Evolutionary conservation across 169 alveolate species (phyloP).

Genomic region (Sarcocystis neurona): DNA sequence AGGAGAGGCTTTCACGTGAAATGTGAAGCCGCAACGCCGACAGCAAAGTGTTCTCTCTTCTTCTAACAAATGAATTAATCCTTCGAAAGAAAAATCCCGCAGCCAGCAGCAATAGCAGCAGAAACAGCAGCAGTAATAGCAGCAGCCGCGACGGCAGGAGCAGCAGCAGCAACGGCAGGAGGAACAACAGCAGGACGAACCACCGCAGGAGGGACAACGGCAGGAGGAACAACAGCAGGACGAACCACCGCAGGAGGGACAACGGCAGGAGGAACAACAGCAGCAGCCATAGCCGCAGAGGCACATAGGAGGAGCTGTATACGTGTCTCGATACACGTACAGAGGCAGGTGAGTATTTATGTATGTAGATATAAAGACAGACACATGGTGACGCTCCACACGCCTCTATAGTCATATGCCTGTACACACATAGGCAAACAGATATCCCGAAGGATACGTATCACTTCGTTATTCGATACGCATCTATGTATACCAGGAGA

Average conservation of each 20-base stretch:
- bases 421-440: no score
- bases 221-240: neutral
- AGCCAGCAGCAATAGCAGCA: neutral
- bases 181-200: neutral
- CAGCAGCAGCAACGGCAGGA: neutral
- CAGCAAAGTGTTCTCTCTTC: constrained; percentile 8
- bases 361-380: neutral
- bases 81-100: no score
- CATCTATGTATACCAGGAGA: no score
- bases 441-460: no score
- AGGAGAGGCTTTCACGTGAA: constrained; percentile 7
- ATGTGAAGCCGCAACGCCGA: neutral
- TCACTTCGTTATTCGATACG: no score
- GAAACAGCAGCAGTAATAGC: neutral
- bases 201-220: neutral
- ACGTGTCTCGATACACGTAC: no score
- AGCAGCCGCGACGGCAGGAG: neutral
- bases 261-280: neutral
- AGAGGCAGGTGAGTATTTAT: neutral
- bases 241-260: neutral
- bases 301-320: neutral
- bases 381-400: no score
- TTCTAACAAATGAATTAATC: no score
- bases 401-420: no score
- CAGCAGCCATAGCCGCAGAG: neutral